Percentiles rank a stretch among this genome's conserved stretches.
These are phyloP conservation scores for Sporothrix brunneoviolacea DNA, from an alignment of 2,329 filamentous ascomycete species.

Conservation along the genomic window DNA sequence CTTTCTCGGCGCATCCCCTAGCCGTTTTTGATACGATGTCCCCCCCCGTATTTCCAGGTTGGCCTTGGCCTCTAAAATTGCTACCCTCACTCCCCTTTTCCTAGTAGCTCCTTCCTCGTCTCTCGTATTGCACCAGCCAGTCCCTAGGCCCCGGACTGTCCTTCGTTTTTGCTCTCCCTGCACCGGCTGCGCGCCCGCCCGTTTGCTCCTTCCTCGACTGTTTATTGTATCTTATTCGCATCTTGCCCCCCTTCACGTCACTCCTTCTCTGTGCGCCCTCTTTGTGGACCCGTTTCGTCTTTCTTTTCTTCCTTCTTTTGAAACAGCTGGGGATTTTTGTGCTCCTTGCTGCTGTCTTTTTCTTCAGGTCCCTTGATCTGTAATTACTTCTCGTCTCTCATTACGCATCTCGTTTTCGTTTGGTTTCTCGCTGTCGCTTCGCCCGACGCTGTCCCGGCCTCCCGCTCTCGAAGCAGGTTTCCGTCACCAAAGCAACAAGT, in stretches of 20 bases:
- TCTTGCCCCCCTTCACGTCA: not conserved
- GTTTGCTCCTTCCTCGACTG: not conserved
- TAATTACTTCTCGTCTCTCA: not conserved
- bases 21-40: constrained; percentile 10
- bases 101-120: no score
- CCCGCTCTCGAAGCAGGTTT: not conserved
- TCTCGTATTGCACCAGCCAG: no score
- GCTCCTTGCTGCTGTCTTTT: constrained; percentile 1
- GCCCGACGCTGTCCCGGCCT: not conserved
- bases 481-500: not conserved
- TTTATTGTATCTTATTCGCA: not conserved
- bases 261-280: not conserved
- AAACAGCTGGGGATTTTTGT: constrained; percentile 2
- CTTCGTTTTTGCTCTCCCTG: not conserved
- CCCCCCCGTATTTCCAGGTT: constrained; percentile 3
- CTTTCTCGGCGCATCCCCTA: not conserved
- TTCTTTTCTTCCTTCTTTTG: not conserved
- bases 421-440: not conserved
- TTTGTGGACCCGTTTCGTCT: constrained; percentile 3
- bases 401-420: not conserved
- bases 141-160: not conserved
- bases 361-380: no score
- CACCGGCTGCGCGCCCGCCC: no score
- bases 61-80: no score
- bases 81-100: no score